A percentile compares a stretch with the other conserved stretches of the same genome.
phyloP scores from a whole-genome alignment of 371 early-diverging fungal species.

The Apophysomyces trapeziformis region DNA sequence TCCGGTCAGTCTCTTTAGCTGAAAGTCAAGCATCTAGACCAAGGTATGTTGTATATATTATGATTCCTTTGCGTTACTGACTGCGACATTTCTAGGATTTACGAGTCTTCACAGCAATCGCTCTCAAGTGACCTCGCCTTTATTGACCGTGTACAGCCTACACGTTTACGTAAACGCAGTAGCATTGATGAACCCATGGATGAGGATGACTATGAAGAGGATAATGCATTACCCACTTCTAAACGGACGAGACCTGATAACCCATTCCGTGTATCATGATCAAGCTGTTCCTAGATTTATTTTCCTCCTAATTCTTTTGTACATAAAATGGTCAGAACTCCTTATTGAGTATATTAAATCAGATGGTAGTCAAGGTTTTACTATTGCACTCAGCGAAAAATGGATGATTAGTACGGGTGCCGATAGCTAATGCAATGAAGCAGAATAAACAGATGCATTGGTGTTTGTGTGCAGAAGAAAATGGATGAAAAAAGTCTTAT shows the following conservation, averaged over 20 bases:
- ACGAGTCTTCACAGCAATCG: conserved; percentile 12
- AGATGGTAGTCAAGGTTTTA: no score
- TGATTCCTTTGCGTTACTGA: background rate
- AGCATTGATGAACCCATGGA: conserved; percentile 1
- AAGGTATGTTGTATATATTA: conserved; percentile 1
- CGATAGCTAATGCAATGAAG: no score
- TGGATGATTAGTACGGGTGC: no score
- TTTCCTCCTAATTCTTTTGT: background rate
- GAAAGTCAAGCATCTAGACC: conserved; percentile 12
- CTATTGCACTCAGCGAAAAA: no score
- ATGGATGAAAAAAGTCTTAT: no score
- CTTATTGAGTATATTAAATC: no score
- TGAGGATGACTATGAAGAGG: background rate
- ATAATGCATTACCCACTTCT: conserved; percentile 13
- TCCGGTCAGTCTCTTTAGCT: background rate
- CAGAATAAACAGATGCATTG: no score
- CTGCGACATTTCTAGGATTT: conserved; percentile 1
- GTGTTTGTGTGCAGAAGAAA: no score
- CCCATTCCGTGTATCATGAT: background rate
- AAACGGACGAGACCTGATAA: conserved; percentile 18
- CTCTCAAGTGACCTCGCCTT: conserved; percentile 20
- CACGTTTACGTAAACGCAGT: conserved; percentile 12
- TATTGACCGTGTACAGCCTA: conserved; percentile 1
- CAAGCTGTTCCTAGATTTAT: background rate
- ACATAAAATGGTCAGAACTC: background rate